Base-by-base conservation (phyloP, 2,329 filamentous ascomycete species). In the Didymosphaeria variabile region DNA sequence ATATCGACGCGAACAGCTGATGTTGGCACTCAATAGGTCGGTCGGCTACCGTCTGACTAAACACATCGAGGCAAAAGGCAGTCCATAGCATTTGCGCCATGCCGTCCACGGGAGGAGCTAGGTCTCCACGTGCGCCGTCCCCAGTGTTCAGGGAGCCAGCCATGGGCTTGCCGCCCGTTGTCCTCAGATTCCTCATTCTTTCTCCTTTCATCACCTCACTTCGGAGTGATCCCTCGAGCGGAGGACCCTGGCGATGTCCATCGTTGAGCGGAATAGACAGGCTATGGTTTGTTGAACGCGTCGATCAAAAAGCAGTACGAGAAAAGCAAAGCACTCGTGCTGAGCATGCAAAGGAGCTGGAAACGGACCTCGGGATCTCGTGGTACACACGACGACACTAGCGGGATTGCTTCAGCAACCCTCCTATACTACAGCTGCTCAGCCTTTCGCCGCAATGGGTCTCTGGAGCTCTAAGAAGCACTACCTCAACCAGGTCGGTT, bases 401-500 rank as follows among this genome's bases (percentile, higher is more conserved):
- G 49, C 52, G 46, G 36, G 45, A 59, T 42, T 58, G 58, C 34
- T 36, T 61, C 40, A 32, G 45, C 21, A 21, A 29, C n/a, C 58
- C 52, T 44, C 12, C 40, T 17, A 34, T 17, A 5, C 15, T 10
- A 13, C 40, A 51, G 23, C 23, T 32, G 42, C 17, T 23, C 26
- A 46, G 32, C 17, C 29, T 32, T 26, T 45, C 40, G 21, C 44
- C 52, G 59, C 47, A 34, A 77, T 76, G 73, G 68, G 70, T 52
- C 62, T 72, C 60, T 72, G 73, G 59, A 56, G 55, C 32, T 56
- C 64, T 15, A 71, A 67, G 46, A 60, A 57, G 31, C 67, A 67
- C 29, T 62, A 69, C 13, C 68, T 68, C 52, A 70, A 76, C 57
- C 66, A 72, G 29, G 58, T 68, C 26, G 59, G 67, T 57, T 61